Percentiles rank a stretch among this genome's conserved stretches.
Evolutionary conservation across 2,329 filamentous ascomycete species (phyloP).

Genomic region (Lecanosticta acicola): DNA sequence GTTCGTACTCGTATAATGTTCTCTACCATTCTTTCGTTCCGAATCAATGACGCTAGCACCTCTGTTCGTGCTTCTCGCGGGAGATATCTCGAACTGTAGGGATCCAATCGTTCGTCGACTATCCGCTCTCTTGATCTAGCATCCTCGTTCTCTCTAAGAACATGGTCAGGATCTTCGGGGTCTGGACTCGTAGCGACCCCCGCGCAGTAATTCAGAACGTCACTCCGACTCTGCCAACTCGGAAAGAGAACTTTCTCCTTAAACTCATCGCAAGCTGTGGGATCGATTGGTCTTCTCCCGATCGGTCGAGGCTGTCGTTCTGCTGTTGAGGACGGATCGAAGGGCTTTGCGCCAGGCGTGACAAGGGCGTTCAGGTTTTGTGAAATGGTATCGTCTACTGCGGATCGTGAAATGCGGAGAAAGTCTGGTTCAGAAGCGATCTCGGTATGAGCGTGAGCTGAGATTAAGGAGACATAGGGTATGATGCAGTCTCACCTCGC

Average conservation of each 20-base stretch:
- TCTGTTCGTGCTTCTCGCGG: slow-evolving; percentile 75
- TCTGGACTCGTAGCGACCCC: slow-evolving; percentile 82
- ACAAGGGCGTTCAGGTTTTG: slow-evolving; percentile 88
- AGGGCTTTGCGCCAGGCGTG: slow-evolving; percentile 65
- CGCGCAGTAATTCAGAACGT: slow-evolving; percentile 84
- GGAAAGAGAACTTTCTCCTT: slow-evolving; percentile 76
- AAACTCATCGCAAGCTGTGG: slow-evolving; percentile 62
- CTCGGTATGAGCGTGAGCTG: slow-evolving; percentile 31
- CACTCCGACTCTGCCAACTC: slow-evolving; percentile 75
- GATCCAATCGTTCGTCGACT: slow-evolving; percentile 84
- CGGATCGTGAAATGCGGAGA: slow-evolving; percentile 72
- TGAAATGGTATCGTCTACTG: slow-evolving; percentile 87
- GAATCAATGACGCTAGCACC: slow-evolving; percentile 64
- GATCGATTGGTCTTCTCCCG: slow-evolving; percentile 50
- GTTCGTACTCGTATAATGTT: slow-evolving; percentile 73
- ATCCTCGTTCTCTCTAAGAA: slow-evolving; percentile 64
- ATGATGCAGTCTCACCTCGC: slow-evolving; percentile 36
- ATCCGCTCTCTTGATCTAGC: slow-evolving; percentile 64
- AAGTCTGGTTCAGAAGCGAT: slow-evolving; percentile 61
- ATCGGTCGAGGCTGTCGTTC: slow-evolving; percentile 51
- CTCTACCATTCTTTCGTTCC: slow-evolving; percentile 72
- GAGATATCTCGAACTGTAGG: slow-evolving; percentile 81
- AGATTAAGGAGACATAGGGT: background rate
- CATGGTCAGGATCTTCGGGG: slow-evolving; percentile 73
- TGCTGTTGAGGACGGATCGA: slow-evolving; percentile 74